These are phyloP conservation scores for Remersonia thermophila DNA, from an alignment of 2,329 filamentous ascomycete species.

Conservation along the genomic window DNA sequence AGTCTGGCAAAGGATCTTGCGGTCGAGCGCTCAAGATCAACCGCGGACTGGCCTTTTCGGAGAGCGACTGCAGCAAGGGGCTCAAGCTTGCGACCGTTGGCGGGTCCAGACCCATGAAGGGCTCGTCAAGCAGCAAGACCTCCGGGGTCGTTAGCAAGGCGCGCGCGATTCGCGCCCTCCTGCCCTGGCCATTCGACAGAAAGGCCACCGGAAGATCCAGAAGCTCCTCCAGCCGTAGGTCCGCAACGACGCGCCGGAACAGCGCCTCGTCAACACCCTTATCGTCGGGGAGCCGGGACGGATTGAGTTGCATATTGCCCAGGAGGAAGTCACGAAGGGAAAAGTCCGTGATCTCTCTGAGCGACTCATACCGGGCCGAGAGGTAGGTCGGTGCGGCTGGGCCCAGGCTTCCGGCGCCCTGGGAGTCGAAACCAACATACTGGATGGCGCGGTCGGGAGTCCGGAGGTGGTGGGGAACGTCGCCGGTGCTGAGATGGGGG, in stretches of 20 bases:
- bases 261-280: constrained; percentile 38
- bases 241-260: constrained; percentile 51
- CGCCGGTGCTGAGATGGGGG: constrained; percentile 59
- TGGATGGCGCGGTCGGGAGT: constrained; percentile 58
- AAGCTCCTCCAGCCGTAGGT: constrained; percentile 57
- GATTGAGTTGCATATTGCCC: constrained; percentile 74
- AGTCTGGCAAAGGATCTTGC: constrained; percentile 77
- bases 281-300: constrained; percentile 39
- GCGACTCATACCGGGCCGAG: constrained; percentile 80
- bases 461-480: constrained; percentile 42
- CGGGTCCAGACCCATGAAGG: constrained; percentile 92
- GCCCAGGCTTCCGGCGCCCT: constrained; percentile 42
- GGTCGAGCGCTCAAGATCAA: constrained; percentile 68
- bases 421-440: constrained; percentile 82
- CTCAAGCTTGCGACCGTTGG: constrained; percentile 63
- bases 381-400: constrained; percentile 63
- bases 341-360: constrained; percentile 78
- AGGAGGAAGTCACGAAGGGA: constrained; percentile 68
- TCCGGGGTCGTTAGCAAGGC: constrained; percentile 69
- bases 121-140: constrained; percentile 77
- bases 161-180: constrained; percentile 76
- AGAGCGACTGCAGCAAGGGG: constrained; percentile 54
- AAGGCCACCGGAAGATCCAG: constrained; percentile 76
- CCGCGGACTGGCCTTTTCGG: constrained; percentile 53
- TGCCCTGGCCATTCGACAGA: constrained; percentile 85